A percentile compares a stretch with the other conserved stretches of the same genome.
Evolutionary conservation across 2,329 filamentous ascomycete genomes (phyloP).

Genomic region (Aspergillus fumigatiaffinis): DNA sequence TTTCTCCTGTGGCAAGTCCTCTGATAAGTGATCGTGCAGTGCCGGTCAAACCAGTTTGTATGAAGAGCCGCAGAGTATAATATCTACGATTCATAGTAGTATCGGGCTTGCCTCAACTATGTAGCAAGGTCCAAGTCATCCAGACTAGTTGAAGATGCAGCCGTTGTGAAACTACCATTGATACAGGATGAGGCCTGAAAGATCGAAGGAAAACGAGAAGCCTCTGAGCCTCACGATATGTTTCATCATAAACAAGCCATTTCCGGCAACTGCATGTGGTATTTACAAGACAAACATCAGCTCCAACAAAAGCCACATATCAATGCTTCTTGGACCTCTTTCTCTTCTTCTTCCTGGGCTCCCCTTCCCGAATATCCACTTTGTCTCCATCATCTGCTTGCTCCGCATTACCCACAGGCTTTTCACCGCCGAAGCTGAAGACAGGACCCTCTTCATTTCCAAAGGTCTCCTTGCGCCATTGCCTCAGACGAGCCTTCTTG

Average conservation of each 20-base stretch:
- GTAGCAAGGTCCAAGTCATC: not conserved
- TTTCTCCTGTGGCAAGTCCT: not conserved
- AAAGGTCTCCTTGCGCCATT: conserved; percentile 75
- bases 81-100: not conserved
- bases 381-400: conserved; percentile 25
- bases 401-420: conserved; percentile 15
- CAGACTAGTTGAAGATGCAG: not conserved
- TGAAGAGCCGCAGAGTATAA: not conserved
- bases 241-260: not conserved
- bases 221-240: not conserved
- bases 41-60: not conserved
- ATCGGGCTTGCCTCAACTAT: not conserved
- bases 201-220: not conserved
- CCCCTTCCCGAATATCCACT: conserved; percentile 42
- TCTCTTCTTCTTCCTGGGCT: conserved; percentile 39
- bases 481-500: conserved; percentile 84
- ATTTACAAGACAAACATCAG: not conserved
- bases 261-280: not conserved
- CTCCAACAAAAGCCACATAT: not conserved
- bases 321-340: conserved; percentile 45
- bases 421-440: conserved; percentile 27
- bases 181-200: not conserved
- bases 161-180: not conserved
- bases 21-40: not conserved
- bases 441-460: conserved; percentile 54